Conservation (phyloP, 2,329 filamentous ascomycete species). For the Pseudocercospora pini-densiflorae region DNA sequence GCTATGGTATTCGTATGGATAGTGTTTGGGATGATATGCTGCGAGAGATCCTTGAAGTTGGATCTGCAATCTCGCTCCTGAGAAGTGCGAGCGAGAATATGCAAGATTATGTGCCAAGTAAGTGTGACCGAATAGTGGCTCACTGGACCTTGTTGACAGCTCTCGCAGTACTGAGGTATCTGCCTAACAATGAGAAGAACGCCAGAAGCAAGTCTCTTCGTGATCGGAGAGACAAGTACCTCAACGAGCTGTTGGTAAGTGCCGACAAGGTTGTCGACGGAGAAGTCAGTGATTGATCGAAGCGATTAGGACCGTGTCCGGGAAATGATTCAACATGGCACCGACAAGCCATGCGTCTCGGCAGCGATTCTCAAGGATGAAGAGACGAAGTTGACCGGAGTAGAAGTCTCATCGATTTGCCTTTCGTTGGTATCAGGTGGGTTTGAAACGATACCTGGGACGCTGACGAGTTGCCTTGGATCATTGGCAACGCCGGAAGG, state of each 20-base stretch:
- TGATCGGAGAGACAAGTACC: conserved; percentile 54
- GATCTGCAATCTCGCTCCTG: conserved; percentile 56
- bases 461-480: conserved; percentile 57
- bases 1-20: conserved; percentile 62
- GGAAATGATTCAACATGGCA: conserved; percentile 56
- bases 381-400: conserved; percentile 57
- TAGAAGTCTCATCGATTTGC: conserved; percentile 60
- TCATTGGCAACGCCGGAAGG: conserved; percentile 55
- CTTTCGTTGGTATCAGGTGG: conserved; percentile 58
- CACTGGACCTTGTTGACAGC: too few species aligned
- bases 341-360: conserved; percentile 59
- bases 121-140: not conserved
- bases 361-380: conserved; percentile 60
- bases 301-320: conserved; percentile 49
- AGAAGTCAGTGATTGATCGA: not conserved
- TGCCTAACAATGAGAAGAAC: conserved; percentile 59
- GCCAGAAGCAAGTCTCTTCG: conserved; percentile 52
- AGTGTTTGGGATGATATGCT: conserved; percentile 57
- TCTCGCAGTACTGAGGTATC: conserved; percentile 47
- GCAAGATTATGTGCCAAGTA: conserved; percentile 57
- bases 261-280: not conserved
- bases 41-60: conserved; percentile 58
- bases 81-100: conserved; percentile 58
- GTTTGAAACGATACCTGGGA: conserved; percentile 61
- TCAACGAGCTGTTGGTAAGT: conserved; percentile 50